Evolutionary conservation across 352 stramenopile genomes (phyloP).

Genomic region (Phytophthora kernoviae): DNA sequence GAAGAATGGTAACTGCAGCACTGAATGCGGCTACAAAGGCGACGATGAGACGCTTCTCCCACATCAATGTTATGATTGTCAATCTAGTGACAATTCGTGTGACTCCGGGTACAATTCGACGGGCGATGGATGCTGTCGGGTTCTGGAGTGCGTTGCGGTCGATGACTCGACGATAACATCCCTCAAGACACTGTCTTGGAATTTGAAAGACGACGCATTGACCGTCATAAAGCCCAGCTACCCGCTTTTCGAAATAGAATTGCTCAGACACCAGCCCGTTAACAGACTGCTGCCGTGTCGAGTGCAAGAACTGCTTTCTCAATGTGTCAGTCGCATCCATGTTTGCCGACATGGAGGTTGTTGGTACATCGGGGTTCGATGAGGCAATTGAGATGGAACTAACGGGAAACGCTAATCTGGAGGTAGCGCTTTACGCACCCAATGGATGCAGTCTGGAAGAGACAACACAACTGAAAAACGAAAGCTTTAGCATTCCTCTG

Average conservation of each 20-base stretch:
- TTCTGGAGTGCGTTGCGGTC: constrained; percentile 15
- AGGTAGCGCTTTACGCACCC: constrained; percentile 24
- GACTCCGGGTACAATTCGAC: constrained; percentile 16
- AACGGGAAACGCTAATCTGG: constrained; percentile 22
- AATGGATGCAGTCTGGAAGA: constrained; percentile 28
- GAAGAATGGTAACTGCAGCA: constrained; percentile 22
- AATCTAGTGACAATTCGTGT: constrained; percentile 16
- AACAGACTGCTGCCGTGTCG: constrained; percentile 26
- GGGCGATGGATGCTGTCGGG: constrained; percentile 24
- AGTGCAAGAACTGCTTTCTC: constrained; percentile 33
- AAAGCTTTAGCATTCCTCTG: constrained; percentile 22
- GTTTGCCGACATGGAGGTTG: constrained; percentile 24
- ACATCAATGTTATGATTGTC: constrained; percentile 28
- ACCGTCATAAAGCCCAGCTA: constrained; percentile 25
- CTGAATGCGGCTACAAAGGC: constrained; percentile 21
- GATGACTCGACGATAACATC: constrained; percentile 1
- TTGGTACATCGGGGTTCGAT: constrained; percentile 6
- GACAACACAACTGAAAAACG: constrained; percentile 30
- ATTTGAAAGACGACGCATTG: constrained; percentile 22
- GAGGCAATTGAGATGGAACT: constrained; percentile 30
- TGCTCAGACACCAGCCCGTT: constrained; percentile 20
- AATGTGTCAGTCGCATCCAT: constrained; percentile 29
- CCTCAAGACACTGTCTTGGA: constrained; percentile 16
- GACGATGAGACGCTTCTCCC: constrained; percentile 11
- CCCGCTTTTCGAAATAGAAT: constrained; percentile 22